Conservation (phyloP, 2,329 filamentous ascomycete species). For the Fonsecaea multimorphosa region DNA sequence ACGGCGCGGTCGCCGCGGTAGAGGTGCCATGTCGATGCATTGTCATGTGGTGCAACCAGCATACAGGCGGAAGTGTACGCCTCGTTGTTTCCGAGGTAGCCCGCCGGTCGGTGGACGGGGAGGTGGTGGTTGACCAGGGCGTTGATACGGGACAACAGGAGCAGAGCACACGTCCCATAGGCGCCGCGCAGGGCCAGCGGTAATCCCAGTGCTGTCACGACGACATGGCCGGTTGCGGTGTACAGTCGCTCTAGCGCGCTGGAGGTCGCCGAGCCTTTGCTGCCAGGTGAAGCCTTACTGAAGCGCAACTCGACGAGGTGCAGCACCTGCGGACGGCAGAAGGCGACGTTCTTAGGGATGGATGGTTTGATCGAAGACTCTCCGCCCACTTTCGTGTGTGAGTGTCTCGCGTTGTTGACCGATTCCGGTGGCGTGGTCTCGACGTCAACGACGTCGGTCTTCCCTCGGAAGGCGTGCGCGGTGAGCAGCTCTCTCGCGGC, state of each 20-base stretch:
- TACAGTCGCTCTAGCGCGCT: background rate
- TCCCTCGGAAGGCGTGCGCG: background rate
- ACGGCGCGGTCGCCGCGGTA: slow-evolving; percentile 9
- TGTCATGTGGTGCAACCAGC: background rate
- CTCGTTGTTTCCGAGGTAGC: background rate
- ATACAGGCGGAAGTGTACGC: background rate
- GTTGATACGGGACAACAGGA: background rate
- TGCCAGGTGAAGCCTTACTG: background rate
- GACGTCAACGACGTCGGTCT: background rate
- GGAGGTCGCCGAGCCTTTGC: background rate
- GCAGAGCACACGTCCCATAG: background rate
- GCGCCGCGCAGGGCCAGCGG: background rate
- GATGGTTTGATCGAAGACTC: background rate
- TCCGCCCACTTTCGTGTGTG: background rate
- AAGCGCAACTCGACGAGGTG: slow-evolving; percentile 2
- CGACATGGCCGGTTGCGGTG: background rate
- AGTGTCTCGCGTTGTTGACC: background rate
- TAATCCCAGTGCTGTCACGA: background rate
- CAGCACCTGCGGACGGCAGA: background rate
- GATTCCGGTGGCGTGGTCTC: background rate
- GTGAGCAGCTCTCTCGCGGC: background rate
- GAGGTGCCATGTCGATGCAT: background rate
- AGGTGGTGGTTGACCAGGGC: background rate
- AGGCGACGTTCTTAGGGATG: background rate
- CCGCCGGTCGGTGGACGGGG: background rate